phyloP scores from a whole-genome alignment of 805 yeast genomes.

The Spathaspora passalidarum region DNA sequence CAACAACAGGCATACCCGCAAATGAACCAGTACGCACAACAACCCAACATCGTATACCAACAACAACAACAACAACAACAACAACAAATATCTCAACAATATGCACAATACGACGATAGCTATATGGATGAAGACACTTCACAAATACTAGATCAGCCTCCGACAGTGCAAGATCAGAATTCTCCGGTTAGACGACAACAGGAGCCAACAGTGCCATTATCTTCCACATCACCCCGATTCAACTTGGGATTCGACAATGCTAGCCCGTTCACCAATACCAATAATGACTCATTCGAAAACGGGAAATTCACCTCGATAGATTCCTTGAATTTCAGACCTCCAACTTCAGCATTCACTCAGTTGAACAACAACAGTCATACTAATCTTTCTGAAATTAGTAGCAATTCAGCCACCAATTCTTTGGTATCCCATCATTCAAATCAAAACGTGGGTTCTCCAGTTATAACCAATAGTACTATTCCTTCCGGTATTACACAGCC shows the following conservation, averaged over 20 bases:
- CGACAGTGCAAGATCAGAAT: slow-evolving; percentile 1
- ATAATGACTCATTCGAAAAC: slow-evolving; percentile 9
- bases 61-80: slow-evolving; percentile 14
- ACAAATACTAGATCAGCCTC: slow-evolving; percentile 15
- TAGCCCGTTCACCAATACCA: slow-evolving; percentile 4
- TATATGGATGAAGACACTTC: slow-evolving; percentile 41
- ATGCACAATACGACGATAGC: slow-evolving; percentile 20
- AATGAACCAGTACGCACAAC: slow-evolving; percentile 11
- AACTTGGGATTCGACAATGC: slow-evolving; percentile 1
- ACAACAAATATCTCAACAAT: slow-evolving; percentile 9
- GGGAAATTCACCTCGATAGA: slow-evolving; percentile 37
- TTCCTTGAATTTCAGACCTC: slow-evolving; percentile 36
- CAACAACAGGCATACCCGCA: slow-evolving; percentile 13
- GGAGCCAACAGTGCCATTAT: slow-evolving; percentile 6
- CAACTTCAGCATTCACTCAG: slow-evolving; percentile 35
- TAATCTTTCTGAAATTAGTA: slow-evolving; percentile 35
- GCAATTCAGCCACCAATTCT: slow-evolving; percentile 20
- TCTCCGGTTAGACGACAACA: slow-evolving; percentile 12
- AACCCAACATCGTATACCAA: slow-evolving; percentile 6
- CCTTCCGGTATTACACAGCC: neutral
- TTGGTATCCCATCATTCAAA: slow-evolving; percentile 21
- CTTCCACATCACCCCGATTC: slow-evolving; percentile 15
- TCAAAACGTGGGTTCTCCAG: slow-evolving; percentile 1
- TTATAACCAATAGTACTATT: neutral
- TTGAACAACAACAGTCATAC: slow-evolving; percentile 38